Conservation (phyloP, 192 early-diverging fungal species). For the Rhizoclosmatium globosum region DNA sequence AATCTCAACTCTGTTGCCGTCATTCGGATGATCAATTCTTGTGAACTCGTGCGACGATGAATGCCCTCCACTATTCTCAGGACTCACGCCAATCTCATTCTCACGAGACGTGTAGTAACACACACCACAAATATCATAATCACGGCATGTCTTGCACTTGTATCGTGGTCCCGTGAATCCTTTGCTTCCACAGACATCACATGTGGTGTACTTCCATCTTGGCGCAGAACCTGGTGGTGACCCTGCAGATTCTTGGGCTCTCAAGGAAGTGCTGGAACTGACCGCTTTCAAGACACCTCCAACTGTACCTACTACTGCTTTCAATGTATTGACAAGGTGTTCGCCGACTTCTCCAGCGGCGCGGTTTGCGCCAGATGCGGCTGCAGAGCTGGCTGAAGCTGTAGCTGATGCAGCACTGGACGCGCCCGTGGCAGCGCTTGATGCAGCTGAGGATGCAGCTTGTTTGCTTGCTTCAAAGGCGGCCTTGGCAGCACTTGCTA, state of each 20-base stretch:
- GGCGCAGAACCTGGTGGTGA: not conserved
- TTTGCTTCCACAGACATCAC: constrained; percentile 34
- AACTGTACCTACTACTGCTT: not conserved
- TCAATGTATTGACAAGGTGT: not conserved
- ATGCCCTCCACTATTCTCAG: not conserved
- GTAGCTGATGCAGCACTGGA: not conserved
- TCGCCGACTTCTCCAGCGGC: not conserved
- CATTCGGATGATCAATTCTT: constrained; percentile 1
- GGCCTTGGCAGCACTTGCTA: not conserved
- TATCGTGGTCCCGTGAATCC: constrained; percentile 33
- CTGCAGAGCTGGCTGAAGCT: not conserved
- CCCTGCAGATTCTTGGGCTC: not conserved
- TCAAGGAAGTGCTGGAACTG: not conserved
- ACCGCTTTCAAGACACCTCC: not conserved
- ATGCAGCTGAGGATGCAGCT: too few relatives aligned
- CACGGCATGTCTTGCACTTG: constrained; percentile 37
- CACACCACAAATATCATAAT: constrained; percentile 43
- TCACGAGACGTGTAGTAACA: not conserved
- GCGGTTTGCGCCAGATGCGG: not conserved
- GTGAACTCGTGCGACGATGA: not conserved
- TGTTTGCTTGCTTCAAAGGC: not conserved
- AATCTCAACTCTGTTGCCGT: not conserved
- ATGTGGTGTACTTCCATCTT: constrained; percentile 25
- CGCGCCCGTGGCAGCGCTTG: not conserved
- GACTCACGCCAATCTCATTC: not conserved